Evolutionary conservation across 257 asterid genomes (phyloP).

Genomic region (Salvia hispanica): DNA sequence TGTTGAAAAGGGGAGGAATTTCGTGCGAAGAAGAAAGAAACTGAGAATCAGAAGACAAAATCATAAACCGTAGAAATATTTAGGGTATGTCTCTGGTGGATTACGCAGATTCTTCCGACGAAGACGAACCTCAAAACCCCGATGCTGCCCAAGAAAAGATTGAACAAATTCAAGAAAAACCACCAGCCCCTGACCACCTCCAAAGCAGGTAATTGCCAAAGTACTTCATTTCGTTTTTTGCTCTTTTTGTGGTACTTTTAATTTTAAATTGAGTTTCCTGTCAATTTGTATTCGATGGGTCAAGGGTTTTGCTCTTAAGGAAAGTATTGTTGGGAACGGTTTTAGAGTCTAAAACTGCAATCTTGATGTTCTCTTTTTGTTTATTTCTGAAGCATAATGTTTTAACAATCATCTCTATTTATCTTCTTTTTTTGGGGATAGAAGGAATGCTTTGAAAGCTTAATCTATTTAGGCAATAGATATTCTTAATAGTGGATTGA

Average conservation of each 20-base stretch:
- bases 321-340: constrained; percentile 11
- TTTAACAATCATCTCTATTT: background rate
- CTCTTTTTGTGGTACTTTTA: background rate
- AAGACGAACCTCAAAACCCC: too few relatives aligned
- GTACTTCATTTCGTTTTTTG: background rate
- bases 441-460: background rate
- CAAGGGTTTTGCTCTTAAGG: background rate
- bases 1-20: too few relatives aligned
- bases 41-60: too few relatives aligned
- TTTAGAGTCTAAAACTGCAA: background rate
- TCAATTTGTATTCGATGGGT: constrained; percentile 6
- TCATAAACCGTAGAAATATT: too few relatives aligned
- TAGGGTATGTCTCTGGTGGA: too few relatives aligned
- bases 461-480: background rate
- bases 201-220: constrained; percentile 23
- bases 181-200: too few relatives aligned
- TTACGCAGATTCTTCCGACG: too few relatives aligned
- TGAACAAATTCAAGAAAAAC: too few relatives aligned
- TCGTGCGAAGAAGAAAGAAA: too few relatives aligned
- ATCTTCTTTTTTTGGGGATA: background rate
- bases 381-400: background rate
- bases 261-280: constrained; percentile 1
- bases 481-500: background rate
- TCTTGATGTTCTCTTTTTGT: background rate
- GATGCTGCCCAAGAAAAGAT: too few relatives aligned